A percentile compares a stretch with the other conserved stretches of the same genome.
These are phyloP conservation scores for Pleurotus ostreatus DNA, from an alignment of 768 basidiomycete species.

Conservation along the genomic window DNA sequence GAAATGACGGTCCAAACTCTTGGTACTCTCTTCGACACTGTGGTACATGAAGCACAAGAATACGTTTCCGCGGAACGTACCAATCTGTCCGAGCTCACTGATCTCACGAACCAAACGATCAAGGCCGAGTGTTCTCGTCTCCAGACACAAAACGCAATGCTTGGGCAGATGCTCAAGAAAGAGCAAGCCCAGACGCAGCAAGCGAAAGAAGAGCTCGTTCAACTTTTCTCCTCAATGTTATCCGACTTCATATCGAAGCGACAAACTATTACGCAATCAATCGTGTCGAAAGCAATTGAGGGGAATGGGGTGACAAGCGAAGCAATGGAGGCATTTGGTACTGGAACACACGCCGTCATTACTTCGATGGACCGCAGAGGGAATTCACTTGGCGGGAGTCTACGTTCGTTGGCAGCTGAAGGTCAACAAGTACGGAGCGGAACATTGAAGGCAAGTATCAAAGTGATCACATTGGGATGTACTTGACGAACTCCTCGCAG, in stretches of 20 bases:
- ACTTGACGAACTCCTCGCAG: slow-evolving; percentile 27
- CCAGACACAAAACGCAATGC: slow-evolving; percentile 63
- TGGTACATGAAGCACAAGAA: slow-evolving; percentile 52
- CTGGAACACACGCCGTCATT: slow-evolving; percentile 44
- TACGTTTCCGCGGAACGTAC: slow-evolving; percentile 56
- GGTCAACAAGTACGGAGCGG: slow-evolving; percentile 54
- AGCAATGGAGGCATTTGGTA: slow-evolving; percentile 39
- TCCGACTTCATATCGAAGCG: slow-evolving; percentile 67
- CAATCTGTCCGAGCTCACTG: slow-evolving; percentile 44
- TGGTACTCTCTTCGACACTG: slow-evolving; percentile 53
- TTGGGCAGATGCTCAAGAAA: slow-evolving; percentile 56
- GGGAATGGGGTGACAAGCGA: slow-evolving; percentile 55
- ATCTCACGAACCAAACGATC: slow-evolving; percentile 41
- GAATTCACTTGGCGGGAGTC: slow-evolving; percentile 30
- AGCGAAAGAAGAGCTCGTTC: slow-evolving; percentile 70
- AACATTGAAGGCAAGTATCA: slow-evolving; percentile 50
- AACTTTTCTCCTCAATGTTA: slow-evolving; percentile 68
- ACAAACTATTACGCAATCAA: slow-evolving; percentile 59
- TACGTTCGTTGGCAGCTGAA: slow-evolving; percentile 46
- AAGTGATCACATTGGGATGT: not conserved
- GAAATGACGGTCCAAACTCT: slow-evolving; percentile 59
- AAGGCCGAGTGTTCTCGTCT: slow-evolving; percentile 57
- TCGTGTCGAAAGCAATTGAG: slow-evolving; percentile 46
- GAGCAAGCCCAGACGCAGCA: slow-evolving; percentile 66
- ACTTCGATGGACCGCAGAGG: slow-evolving; percentile 38